A percentile compares a stretch with the other conserved stretches of the same genome.
phyloP scores from a whole-genome alignment of 345 rosid genomes.

The Syzygium grande region DNA sequence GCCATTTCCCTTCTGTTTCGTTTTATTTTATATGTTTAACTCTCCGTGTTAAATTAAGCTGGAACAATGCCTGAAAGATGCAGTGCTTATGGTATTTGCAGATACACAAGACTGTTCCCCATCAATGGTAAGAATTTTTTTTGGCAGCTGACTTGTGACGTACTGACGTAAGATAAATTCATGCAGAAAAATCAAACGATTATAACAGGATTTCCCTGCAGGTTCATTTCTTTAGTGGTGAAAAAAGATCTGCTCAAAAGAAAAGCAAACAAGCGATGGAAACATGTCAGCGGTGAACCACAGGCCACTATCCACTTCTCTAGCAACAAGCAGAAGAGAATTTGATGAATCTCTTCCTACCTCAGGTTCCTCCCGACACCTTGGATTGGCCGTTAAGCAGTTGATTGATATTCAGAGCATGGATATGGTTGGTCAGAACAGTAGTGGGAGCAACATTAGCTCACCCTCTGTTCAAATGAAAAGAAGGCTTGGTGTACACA shows the following conservation, averaged over 20 bases:
- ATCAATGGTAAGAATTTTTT: constrained; percentile 51
- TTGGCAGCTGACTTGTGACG: not conserved
- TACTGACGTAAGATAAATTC: not conserved
- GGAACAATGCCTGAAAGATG: constrained; percentile 87
- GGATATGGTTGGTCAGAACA: constrained; percentile 26
- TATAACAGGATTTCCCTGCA: constrained; percentile 13
- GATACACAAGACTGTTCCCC: constrained; percentile 86
- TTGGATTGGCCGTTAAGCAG: constrained; percentile 75
- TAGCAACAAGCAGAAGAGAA: constrained; percentile 33
- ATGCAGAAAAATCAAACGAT: not conserved
- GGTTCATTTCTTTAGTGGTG: constrained; percentile 58
- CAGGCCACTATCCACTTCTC: constrained; percentile 43
- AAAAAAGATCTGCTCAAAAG: constrained; percentile 42
- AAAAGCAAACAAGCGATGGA: constrained; percentile 31
- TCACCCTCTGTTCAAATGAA: constrained; percentile 52
- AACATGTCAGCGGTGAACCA: constrained; percentile 21
- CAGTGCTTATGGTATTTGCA: constrained; percentile 65
- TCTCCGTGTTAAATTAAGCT: constrained; percentile 10
- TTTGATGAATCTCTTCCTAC: constrained; percentile 28
- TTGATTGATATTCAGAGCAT: constrained; percentile 52
- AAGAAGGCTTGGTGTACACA: constrained; percentile 44
- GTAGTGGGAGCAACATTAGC: constrained; percentile 26
- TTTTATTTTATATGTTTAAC: not conserved
- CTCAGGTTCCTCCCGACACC: constrained; percentile 44
- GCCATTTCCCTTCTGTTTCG: not conserved